A percentile compares a stretch with the other conserved stretches of the same genome.
These are phyloP conservation scores for Eruca vesicaria DNA, from an alignment of 441 rosid species.

Conservation along the genomic window DNA sequence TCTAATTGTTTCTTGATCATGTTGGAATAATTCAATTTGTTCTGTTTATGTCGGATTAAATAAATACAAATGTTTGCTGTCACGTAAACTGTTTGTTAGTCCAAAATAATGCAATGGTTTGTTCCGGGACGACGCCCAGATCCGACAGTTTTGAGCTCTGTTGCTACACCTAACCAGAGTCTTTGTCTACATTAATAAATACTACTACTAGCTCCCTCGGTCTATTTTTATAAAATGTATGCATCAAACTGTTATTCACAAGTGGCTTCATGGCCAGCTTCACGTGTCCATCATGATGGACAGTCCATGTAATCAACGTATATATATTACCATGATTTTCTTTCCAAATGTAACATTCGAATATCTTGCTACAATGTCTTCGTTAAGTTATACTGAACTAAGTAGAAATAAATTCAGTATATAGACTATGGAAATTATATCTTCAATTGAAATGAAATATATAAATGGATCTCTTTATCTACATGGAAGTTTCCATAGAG, in stretches of 20 bases:
- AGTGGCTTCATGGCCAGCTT: too few species aligned
- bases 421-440: neutral
- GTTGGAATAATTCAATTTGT: slow-evolving; percentile 2
- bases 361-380: neutral
- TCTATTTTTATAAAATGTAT: neutral
- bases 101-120: neutral
- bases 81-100: neutral
- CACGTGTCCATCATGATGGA: too few species aligned
- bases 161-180: neutral
- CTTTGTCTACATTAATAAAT: neutral
- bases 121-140: neutral
- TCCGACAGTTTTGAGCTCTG: slow-evolving; percentile 7
- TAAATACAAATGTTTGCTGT: neutral
- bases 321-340: too few species aligned
- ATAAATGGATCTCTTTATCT: neutral
- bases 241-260: neutral
- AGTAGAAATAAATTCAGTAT: too few species aligned
- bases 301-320: too few species aligned
- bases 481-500: slow-evolving; percentile 1
- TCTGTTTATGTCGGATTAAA: neutral
- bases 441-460: neutral
- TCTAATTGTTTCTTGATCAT: slow-evolving; percentile 7
- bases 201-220: neutral
- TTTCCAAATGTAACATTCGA: neutral
- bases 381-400: neutral